These are phyloP conservation scores for Herpetospermum pedunculosum DNA, from an alignment of 306 rosid species.

Conservation along the genomic window DNA sequence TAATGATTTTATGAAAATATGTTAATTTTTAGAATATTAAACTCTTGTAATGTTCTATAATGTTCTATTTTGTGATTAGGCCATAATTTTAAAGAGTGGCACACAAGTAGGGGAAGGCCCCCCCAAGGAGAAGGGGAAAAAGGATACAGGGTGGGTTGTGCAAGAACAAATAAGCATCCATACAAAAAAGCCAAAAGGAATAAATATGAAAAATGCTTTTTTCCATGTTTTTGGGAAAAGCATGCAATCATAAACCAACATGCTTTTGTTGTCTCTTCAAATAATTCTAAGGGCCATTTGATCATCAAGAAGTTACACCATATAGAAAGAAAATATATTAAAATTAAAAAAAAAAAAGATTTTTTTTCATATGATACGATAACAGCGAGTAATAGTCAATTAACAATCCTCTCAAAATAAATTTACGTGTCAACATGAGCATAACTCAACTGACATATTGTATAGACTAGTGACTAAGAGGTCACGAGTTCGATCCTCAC, in stretches of 20 bases:
- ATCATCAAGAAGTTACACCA: not conserved
- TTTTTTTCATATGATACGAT: no score
- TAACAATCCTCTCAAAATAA: no score
- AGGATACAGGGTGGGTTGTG: not conserved
- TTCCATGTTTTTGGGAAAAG: not conserved
- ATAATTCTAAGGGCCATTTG: not conserved
- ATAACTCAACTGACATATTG: no score
- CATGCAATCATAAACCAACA: not conserved
- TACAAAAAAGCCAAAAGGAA: not conserved
- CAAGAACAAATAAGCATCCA: not conserved
- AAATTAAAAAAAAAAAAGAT: no score
- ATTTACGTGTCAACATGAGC: no score
- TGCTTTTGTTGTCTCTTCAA: not conserved
- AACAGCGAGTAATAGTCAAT: no score
- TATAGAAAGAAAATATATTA: no score
- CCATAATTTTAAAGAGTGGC: not conserved
- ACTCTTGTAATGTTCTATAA: no score
- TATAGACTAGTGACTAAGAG: no score
- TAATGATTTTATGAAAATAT: not conserved
- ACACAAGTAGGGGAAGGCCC: not conserved
- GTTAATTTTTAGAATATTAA: not conserved
- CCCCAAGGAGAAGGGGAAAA: not conserved
- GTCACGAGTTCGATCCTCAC: no score
- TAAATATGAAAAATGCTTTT: not conserved
- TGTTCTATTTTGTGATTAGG: not conserved